phyloP scores from a whole-genome alignment of 495 filamentous ascomycete genomes.

The Paragyromitra xinjiangensis region DNA sequence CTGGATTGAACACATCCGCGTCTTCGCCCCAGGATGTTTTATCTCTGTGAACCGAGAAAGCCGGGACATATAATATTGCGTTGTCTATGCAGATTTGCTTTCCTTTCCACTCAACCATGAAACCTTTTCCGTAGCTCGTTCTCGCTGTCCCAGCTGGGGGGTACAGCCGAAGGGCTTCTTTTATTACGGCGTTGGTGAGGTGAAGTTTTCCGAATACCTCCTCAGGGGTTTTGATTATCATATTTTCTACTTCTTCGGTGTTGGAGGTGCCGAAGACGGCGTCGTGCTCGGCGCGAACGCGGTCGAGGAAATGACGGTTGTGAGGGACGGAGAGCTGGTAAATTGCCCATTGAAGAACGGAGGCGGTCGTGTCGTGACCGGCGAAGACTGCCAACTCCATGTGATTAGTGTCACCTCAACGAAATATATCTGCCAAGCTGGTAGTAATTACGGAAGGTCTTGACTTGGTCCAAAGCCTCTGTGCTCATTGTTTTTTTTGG shows the following conservation, averaged over 20 bases:
- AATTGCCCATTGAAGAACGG: slow-evolving; percentile 21
- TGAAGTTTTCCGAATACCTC: slow-evolving; percentile 23
- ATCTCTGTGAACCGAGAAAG: slow-evolving; percentile 53
- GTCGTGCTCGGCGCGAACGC: slow-evolving; percentile 10
- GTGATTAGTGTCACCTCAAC: not conserved
- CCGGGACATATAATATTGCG: slow-evolving; percentile 50
- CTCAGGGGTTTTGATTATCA: slow-evolving; percentile 13
- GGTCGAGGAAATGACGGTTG: slow-evolving; percentile 12
- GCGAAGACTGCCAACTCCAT: slow-evolving; percentile 6
- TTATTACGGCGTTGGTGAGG: slow-evolving; percentile 55
- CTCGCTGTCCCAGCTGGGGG: slow-evolving; percentile 57
- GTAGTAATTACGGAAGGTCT: slow-evolving; percentile 8
- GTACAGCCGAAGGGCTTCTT: slow-evolving; percentile 61
- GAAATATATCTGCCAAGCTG: not conserved
- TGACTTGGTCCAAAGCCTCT: slow-evolving; percentile 14
- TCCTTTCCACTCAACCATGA: slow-evolving; percentile 18
- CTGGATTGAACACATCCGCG: slow-evolving; percentile 57
- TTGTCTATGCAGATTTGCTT: slow-evolving; percentile 16
- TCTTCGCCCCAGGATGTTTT: slow-evolving; percentile 45
- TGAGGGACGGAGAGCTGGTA: slow-evolving; percentile 10
- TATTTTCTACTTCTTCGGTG: slow-evolving; percentile 4
- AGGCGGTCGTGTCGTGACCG: slow-evolving; percentile 20
- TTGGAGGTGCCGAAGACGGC: slow-evolving; percentile 4
- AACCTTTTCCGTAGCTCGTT: slow-evolving; percentile 26
- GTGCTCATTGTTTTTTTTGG: not conserved